Base-by-base conservation (phyloP, 345 rosid genomes). In the Linum usitatissimum region DNA sequence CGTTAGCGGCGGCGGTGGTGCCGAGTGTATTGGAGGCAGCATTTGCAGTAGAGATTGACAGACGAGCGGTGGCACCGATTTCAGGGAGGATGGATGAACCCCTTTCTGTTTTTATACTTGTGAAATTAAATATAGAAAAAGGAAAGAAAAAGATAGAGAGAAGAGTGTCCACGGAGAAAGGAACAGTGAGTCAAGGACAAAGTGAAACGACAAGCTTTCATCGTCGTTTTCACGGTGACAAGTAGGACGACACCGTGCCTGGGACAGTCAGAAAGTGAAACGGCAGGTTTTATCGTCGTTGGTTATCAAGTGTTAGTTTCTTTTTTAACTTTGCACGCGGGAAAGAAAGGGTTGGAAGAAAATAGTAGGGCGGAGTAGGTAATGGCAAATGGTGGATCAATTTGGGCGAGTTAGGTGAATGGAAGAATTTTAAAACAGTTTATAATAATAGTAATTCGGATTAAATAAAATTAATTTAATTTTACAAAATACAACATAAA, bases 1-100 rank as follows among this genome's bases (percentile, higher is more conserved):
- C 53, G 48, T 55, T 23, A 69, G 65, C 20, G 72, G 64, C 6
- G 79, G 80, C 19, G 77, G 69, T 9, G 66, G 64, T 51, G 70
- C 57, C 68, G 73, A 70, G 4, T 75, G 73, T 14, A 64, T 64
- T 15, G 69, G 75, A 30, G 66, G 77, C 74, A n/a, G 49, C 74
- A 68, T 71, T 59, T 58, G 70, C 70, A 60, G 49, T 40, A 4
- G 28, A 19, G 15, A 19, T 20, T 28, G 28, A 28, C 30, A 9
- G 59, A 28, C 18, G 30, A 19, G 59, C 15, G 21, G 21, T 3
- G 59, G 30, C 30, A 20, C 42, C 45, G 59, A 28, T 18, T 18
- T 17, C 39, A 13, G 38, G 55, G 20, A 28, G 59, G 2, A 20
- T 4, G 20, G 19, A 19, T 18, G 49, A 42, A 3, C 6, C 12